Conservation (phyloP, 192 early-diverging fungal genomes). For the Coemansia sp. region DNA sequence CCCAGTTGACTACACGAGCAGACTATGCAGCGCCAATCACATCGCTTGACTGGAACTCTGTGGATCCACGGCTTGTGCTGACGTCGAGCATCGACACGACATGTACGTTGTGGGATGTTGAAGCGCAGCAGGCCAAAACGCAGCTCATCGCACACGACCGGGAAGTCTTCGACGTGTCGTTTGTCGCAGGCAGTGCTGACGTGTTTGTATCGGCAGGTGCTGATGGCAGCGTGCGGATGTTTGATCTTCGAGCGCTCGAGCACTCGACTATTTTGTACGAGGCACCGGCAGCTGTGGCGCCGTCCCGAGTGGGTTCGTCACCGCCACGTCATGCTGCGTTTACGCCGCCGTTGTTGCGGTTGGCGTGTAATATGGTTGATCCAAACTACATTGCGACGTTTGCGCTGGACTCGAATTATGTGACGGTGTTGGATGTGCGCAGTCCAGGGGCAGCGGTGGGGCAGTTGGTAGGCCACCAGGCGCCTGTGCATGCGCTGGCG, state of each 20-base stretch:
- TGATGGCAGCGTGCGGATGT: conserved; percentile 95
- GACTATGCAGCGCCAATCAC: conserved; percentile 90
- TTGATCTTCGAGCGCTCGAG: conserved; percentile 93
- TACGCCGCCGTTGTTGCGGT: conserved; percentile 69
- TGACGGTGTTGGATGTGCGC: conserved; percentile 89
- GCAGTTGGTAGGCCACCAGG: conserved; percentile 78
- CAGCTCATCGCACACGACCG: conserved; percentile 99
- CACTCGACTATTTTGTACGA: conserved; percentile 99
- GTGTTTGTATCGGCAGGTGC: conserved; percentile 98
- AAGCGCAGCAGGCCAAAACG: conserved; percentile 95
- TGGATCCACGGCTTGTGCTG: conserved; percentile 79
- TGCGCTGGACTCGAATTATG: conserved; percentile 75
- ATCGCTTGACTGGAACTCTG: conserved; percentile 96
- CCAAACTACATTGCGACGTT: conserved; percentile 91
- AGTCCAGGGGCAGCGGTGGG: conserved; percentile 82
- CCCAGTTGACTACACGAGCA: conserved; percentile 57
- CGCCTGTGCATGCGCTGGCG: conserved; percentile 74
- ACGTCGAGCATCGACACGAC: conserved; percentile 97
- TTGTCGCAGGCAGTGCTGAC: conserved; percentile 76
- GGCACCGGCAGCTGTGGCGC: conserved; percentile 57
- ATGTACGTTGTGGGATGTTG: conserved; percentile 99
- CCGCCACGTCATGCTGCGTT: conserved; percentile 20
- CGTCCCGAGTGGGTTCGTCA: conserved; percentile 11
- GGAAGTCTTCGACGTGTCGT: conserved; percentile 98
- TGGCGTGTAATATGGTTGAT: conserved; percentile 89